A percentile compares a stretch with the other conserved stretches of the same genome.
Conservation (phyloP, 1,284 basidiomycete genomes). For the Golubevia pallescens region DNA sequence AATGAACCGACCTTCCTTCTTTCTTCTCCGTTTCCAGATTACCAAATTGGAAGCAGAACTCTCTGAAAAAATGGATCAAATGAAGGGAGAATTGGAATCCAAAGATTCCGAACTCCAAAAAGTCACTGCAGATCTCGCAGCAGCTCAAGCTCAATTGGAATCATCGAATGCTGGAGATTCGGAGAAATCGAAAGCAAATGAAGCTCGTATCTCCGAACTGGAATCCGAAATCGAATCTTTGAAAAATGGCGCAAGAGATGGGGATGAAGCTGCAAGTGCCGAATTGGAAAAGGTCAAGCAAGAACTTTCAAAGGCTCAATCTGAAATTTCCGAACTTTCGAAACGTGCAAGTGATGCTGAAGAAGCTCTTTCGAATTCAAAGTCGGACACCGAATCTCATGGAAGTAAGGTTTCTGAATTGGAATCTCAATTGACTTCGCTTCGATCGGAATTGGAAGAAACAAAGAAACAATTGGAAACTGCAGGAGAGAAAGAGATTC, state of each 20-base stretch:
- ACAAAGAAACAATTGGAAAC: no score
- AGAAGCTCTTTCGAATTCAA: not conserved
- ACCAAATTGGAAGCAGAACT: conserved; percentile 30
- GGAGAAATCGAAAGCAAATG: not conserved
- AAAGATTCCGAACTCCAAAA: conserved; percentile 36
- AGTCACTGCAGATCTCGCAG: conserved; percentile 30
- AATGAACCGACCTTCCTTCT: not conserved
- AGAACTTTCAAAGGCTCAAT: not conserved
- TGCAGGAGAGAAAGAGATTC: not conserved
- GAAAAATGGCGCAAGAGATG: not conserved
- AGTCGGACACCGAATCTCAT: not conserved
- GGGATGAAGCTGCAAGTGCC: not conserved
- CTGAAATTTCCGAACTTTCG: not conserved
- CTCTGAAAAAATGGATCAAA: conserved; percentile 26
- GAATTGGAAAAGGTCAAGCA: conserved; percentile 3
- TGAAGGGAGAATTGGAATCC: conserved; percentile 33
- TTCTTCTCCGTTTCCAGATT: not conserved
- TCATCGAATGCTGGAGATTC: conserved; percentile 3
- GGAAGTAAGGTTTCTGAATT: not conserved
- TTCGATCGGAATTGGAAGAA: no score
- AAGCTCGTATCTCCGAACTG: not conserved
- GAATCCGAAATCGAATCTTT: not conserved
- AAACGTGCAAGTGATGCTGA: not conserved
- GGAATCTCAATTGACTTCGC: no score
- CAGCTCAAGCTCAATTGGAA: conserved; percentile 22